A percentile compares a stretch with the other conserved stretches of the same genome.
Conservation (phyloP, 31 red algal species). For the Odonthalia washingtoniensis region DNA sequence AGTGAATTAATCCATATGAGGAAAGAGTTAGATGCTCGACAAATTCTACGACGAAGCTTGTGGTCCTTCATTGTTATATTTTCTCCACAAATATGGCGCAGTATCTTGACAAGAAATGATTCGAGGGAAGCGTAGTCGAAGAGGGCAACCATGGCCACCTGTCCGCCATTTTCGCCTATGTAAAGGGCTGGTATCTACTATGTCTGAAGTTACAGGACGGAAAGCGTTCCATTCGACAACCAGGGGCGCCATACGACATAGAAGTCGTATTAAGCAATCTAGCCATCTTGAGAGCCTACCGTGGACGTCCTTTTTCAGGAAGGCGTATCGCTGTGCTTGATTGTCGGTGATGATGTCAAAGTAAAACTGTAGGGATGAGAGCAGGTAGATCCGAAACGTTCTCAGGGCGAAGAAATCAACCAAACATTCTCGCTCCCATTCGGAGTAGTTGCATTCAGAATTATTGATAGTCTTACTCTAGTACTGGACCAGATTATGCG, state of each 20-base stretch:
- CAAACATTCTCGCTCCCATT: conserved; percentile 17
- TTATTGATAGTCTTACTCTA: background rate
- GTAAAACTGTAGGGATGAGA: background rate
- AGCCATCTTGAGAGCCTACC: conserved; percentile 15
- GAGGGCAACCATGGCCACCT: background rate
- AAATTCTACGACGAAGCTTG: background rate
- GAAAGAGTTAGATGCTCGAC: background rate
- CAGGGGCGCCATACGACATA: background rate
- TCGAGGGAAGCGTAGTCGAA: background rate
- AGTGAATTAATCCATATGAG: conserved; percentile 12
- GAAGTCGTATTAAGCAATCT: conserved; percentile 12
- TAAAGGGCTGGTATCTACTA: background rate
- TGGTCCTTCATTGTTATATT: background rate
- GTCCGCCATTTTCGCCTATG: background rate
- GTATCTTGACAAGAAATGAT: background rate
- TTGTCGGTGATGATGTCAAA: background rate
- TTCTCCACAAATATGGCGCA: background rate
- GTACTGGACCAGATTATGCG: background rate
- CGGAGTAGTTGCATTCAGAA: background rate
- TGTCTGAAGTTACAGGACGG: background rate
- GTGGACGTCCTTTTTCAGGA: conserved; percentile 16
- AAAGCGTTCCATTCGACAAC: background rate
- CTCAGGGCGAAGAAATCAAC: conserved; percentile 1
- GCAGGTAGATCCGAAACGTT: background rate
- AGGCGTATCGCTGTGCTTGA: conserved; percentile 1